phyloP scores from a whole-genome alignment of 306 rosid genomes.

The Astragalus membranaceus region DNA sequence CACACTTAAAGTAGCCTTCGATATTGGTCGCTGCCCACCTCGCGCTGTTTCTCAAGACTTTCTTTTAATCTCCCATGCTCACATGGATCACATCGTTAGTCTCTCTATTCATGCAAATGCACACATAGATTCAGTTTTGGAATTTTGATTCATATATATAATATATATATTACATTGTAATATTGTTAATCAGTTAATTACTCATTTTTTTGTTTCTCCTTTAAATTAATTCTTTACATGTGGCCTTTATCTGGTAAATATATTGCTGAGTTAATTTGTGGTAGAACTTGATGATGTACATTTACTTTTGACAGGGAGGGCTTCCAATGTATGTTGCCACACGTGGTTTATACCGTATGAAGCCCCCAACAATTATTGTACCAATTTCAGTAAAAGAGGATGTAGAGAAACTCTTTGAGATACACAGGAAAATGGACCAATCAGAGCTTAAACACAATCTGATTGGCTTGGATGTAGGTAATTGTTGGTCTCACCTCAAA shows the following conservation, averaged over 20 bases:
- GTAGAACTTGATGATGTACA: background rate
- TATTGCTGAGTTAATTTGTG: background rate
- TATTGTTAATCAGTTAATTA: background rate
- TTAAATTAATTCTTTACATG: background rate
- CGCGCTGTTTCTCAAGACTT: conserved; percentile 75
- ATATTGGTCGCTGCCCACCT: conserved; percentile 93
- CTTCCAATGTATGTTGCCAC: conserved; percentile 91
- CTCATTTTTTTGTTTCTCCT: background rate
- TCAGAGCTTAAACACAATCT: conserved; percentile 75
- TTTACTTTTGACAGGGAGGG: conserved; percentile 61
- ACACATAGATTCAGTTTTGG: background rate
- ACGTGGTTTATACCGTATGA: conserved; percentile 78
- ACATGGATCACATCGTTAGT: conserved; percentile 95
- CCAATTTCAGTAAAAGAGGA: conserved; percentile 67
- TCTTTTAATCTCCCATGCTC: conserved; percentile 85
- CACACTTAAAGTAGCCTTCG: conserved; percentile 62
- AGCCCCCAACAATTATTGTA: conserved; percentile 78
- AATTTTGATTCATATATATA: background rate
- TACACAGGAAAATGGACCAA: conserved; percentile 81
- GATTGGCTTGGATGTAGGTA: conserved; percentile 87
- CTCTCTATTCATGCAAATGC: background rate
- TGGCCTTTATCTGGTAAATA: background rate
- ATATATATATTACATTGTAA: background rate
- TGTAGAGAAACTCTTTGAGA: conserved; percentile 72
- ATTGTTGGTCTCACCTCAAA: conserved; percentile 21